Evolutionary conservation across 2,329 filamentous ascomycete species (phyloP).

Genomic region (Diplocarpon rosae): DNA sequence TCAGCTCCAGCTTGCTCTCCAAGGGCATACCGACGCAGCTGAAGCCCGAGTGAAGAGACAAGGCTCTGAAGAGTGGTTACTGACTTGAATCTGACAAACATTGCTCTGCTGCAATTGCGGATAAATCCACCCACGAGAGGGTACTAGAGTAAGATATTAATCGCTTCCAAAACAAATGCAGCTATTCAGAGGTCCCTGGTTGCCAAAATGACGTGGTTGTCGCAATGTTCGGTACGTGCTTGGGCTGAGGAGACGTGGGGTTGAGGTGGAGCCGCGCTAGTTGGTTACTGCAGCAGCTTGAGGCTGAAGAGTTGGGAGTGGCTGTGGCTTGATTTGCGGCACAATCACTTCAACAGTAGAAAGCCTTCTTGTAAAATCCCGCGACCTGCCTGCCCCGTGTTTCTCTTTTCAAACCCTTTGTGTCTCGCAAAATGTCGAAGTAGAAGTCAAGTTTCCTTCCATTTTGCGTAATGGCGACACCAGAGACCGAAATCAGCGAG

Average conservation of each 20-base stretch:
- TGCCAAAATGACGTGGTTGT: neutral
- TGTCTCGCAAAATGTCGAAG: neutral
- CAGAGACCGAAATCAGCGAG: slow-evolving; percentile 7
- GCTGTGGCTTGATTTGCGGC: neutral
- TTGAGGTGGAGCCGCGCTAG: neutral
- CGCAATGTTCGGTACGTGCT: neutral
- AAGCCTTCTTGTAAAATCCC: too few species aligned
- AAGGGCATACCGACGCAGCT: neutral
- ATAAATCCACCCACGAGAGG: slow-evolving; percentile 9
- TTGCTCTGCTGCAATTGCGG: slow-evolving; percentile 16
- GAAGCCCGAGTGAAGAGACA: slow-evolving; percentile 1
- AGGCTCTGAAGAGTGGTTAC: slow-evolving; percentile 7
- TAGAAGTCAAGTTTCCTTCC: neutral
- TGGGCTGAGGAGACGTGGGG: neutral
- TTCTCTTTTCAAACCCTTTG: neutral
- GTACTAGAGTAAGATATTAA: neutral
- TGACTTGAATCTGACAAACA: slow-evolving; percentile 25
- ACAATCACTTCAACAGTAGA: too few species aligned
- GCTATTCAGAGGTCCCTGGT: slow-evolving; percentile 1
- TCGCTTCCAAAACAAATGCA: slow-evolving; percentile 1
- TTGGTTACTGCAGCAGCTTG: neutral
- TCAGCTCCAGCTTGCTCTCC: neutral
- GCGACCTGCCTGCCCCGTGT: neutral
- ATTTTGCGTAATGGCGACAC: slow-evolving; percentile 2
- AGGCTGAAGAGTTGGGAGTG: neutral